phyloP scores from a whole-genome alignment of 306 rosid genomes.

The Pyrus communis region DNA sequence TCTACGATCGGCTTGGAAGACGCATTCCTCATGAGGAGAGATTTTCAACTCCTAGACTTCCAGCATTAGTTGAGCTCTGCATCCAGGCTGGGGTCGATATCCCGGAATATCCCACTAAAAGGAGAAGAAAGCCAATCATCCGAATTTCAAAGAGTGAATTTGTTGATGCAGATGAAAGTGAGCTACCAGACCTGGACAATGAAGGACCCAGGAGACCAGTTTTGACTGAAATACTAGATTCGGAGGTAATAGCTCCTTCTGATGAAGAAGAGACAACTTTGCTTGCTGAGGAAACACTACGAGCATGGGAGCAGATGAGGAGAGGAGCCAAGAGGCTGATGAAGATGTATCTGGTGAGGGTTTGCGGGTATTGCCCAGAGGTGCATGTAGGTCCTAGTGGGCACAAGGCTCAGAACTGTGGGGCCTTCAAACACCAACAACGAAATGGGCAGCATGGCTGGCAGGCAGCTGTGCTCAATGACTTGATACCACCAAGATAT shows the following conservation, averaged over 20 bases:
- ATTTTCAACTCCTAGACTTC: constrained; percentile 69
- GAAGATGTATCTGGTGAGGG: constrained; percentile 78
- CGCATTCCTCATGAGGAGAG: constrained; percentile 73
- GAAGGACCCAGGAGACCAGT: constrained; percentile 39
- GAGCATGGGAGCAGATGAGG: constrained; percentile 82
- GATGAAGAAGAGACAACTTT: constrained; percentile 32
- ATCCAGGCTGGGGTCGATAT: constrained; percentile 87
- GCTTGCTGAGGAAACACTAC: constrained; percentile 73
- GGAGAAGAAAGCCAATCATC: constrained; percentile 91
- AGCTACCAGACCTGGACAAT: constrained; percentile 55
- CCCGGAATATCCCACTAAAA: constrained; percentile 62
- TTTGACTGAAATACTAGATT: constrained; percentile 55
- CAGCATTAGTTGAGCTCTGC: constrained; percentile 91
- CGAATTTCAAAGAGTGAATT: constrained; percentile 66
- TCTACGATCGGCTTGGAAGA: constrained; percentile 67
- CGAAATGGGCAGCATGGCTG: constrained; percentile 98
- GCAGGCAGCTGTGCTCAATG: constrained; percentile 78
- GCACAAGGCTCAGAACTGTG: constrained; percentile 93
- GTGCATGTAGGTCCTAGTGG: constrained; percentile 72
- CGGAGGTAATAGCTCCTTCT: constrained; percentile 43
- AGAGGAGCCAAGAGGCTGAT: constrained; percentile 64
- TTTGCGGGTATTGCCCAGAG: constrained; percentile 95
- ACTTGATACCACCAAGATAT: constrained; percentile 82
- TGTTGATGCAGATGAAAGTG: constrained; percentile 88
- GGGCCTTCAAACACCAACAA: constrained; percentile 90